Conservation (phyloP, 75 land plant genomes). For the Selaginella tamariscina region DNA sequence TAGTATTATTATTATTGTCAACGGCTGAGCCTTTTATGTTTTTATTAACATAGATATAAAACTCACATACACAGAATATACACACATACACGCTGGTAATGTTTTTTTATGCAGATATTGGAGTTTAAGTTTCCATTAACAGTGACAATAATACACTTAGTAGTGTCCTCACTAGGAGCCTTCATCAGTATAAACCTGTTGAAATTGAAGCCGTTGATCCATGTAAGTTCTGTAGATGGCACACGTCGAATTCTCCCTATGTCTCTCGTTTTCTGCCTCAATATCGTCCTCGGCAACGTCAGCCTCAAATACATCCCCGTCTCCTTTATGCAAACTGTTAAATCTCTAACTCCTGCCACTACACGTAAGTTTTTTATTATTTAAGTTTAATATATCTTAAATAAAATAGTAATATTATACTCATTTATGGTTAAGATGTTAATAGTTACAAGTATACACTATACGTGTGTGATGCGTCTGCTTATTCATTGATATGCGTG, state of each 20-base stretch:
- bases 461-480: no score
- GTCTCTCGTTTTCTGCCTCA: constrained; percentile 90
- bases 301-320: constrained; percentile 93
- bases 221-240: constrained; percentile 73
- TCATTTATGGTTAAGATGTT: no score
- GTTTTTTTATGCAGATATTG: constrained; percentile 47
- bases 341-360: constrained; percentile 94
- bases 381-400: no score
- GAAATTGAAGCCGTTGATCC: constrained; percentile 74
- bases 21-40: not conserved
- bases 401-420: no score
- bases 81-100: no score
- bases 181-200: constrained; percentile 62
- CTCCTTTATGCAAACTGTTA: constrained; percentile 97
- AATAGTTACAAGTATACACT: no score
- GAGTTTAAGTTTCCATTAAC: constrained; percentile 88
- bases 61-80: no score
- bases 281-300: constrained; percentile 93
- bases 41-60: not conserved
- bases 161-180: constrained; percentile 79
- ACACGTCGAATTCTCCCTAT: constrained; percentile 86
- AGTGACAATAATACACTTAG: constrained; percentile 80
- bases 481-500: no score
- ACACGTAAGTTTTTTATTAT: constrained; percentile 41
- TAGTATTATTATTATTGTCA: not conserved